phyloP scores from a whole-genome alignment of 2,329 filamentous ascomycete genomes.

The Aquanectria penicillioides region DNA sequence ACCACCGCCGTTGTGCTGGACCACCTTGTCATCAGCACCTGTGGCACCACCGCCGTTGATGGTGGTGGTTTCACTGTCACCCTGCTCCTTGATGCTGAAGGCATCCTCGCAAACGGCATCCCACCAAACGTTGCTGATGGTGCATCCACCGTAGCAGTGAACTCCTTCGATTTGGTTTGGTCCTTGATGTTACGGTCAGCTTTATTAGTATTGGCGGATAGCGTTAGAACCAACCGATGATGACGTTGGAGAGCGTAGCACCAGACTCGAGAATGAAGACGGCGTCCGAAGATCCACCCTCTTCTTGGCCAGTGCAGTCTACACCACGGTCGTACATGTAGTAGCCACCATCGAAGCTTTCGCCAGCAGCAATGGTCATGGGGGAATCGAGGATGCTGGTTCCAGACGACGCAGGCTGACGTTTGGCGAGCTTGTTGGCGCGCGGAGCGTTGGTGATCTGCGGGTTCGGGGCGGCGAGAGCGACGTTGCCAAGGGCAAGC shows the following conservation, averaged over 20 bases:
- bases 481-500: constrained; percentile 35
- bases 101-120: constrained; percentile 59
- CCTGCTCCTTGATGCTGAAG: constrained; percentile 45
- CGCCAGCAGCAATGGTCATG: constrained; percentile 39
- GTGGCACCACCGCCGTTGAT: constrained; percentile 59
- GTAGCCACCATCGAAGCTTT: constrained; percentile 44
- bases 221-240: constrained; percentile 49
- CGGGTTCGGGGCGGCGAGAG: constrained; percentile 31
- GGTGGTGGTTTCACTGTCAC: constrained; percentile 42
- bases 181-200: constrained; percentile 12
- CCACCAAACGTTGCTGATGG: constrained; percentile 58
- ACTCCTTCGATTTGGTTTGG: constrained; percentile 56
- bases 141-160: constrained; percentile 57
- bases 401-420: constrained; percentile 28
- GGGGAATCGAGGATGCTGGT: constrained; percentile 38
- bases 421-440: constrained; percentile 24
- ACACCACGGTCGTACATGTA: constrained; percentile 42
- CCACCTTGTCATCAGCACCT: constrained; percentile 56
- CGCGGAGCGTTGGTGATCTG: constrained; percentile 34
- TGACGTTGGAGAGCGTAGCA: constrained; percentile 57
- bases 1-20: constrained; percentile 59
- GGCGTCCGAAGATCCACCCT: constrained; percentile 49
- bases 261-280: constrained; percentile 54
- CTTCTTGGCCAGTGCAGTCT: constrained; percentile 38
- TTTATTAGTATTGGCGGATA: neutral